Evolutionary conservation across 768 basidiomycete species (phyloP), one percentile per base, ranked within the genome.

Genomic region (Lentinula lateritia): DNA sequence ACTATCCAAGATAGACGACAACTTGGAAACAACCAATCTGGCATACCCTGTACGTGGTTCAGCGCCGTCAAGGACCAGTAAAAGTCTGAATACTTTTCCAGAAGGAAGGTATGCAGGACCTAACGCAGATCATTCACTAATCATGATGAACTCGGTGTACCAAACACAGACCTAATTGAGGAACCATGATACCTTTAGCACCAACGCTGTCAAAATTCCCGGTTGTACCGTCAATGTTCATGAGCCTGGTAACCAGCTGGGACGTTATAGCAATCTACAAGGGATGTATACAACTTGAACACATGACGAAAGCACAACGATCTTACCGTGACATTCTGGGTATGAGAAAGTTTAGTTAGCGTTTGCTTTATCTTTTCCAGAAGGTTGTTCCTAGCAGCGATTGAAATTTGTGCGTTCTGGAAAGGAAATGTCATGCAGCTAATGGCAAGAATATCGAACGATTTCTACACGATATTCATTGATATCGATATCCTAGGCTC

Each of bases 341-440:
- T 70, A 34, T 79, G 73, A 57, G 80, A 80, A n/a, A 77, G 72
- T 65, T 77, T 77, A 32, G 83, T 75, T 16, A 92, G 75, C 41
- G 67, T 69, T 67, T 83, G 78, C 66, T 83, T 86, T 20, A 88
- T 73, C 53, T 71, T 74, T 16, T 82, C 82, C 6, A 89, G 69
- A 46, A 85, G 68, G 10, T 72, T 72, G 35, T 69, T 77, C 67
- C 74, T 81, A 52, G 73, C 76, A 10, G 75, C 68, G 9, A 65
- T 65, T 10, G 71, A 68, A 35, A 87, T 66, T 43, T 75, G 69
- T 18, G 74, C 68, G 12, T 75, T 71, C 69, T 90, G 88, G 62
- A 92, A 87, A 2, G 84, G 83, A 66, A 84, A 88, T 23, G 84
- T 85, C 34, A 92, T 75, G 2, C 86, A 88, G 68, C 83, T 85